Evolutionary conservation across 164 flowering plant species (phyloP).

Genomic region (Liriodendron chinense): DNA sequence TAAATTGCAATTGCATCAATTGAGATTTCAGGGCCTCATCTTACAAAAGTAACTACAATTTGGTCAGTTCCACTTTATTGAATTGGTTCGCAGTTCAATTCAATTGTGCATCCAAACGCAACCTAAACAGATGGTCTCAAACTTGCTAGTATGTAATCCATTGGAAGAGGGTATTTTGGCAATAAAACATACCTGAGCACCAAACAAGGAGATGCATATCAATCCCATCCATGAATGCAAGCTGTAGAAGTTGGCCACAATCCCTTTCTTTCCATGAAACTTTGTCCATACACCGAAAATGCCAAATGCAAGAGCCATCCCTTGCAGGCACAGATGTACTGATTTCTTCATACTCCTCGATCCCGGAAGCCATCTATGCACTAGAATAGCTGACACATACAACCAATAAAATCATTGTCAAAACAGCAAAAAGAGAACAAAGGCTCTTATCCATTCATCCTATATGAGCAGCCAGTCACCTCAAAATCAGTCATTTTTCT

Average conservation of each 20-base stretch:
- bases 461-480: neutral
- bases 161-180: too few relatives aligned
- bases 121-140: too few relatives aligned
- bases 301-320: constrained; percentile 79
- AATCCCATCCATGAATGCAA: constrained; percentile 98
- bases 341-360: constrained; percentile 77
- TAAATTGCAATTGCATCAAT: too few relatives aligned
- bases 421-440: neutral
- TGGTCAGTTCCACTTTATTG: too few relatives aligned
- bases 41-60: too few relatives aligned
- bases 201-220: constrained; percentile 63
- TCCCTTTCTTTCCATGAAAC: constrained; percentile 57
- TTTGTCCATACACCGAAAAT: constrained; percentile 88
- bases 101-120: too few relatives aligned
- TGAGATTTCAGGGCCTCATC: too few relatives aligned
- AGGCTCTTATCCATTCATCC: neutral
- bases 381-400: constrained; percentile 63
- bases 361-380: constrained; percentile 86
- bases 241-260: constrained; percentile 81
- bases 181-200: constrained; percentile 56
- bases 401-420: neutral
- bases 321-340: constrained; percentile 87
- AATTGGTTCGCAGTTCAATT: too few relatives aligned
- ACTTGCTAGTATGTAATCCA: too few relatives aligned
- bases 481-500: constrained; percentile 9